Evolutionary conservation across 192 early-diverging fungal species (phyloP).

Genomic region (Rhizoclosmatium sp.): DNA sequence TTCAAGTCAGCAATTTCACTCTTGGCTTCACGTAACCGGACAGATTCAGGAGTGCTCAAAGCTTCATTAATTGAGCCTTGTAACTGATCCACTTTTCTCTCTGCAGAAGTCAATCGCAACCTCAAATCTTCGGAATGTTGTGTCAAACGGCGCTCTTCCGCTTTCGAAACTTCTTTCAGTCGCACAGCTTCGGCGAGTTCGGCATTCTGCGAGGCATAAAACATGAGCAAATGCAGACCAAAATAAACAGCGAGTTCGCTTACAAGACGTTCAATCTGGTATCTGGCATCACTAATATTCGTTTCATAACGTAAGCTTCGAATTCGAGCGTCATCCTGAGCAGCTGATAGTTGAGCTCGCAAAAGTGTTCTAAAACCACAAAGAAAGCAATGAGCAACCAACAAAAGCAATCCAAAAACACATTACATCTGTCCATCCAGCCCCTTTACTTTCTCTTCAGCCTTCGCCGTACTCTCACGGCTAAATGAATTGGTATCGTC

Average conservation of each 20-base stretch:
- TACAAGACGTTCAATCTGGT: slow-evolving; percentile 36
- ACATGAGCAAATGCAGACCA: background rate
- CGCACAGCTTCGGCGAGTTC: slow-evolving; percentile 35
- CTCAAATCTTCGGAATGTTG: slow-evolving; percentile 26
- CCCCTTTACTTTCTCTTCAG: slow-evolving; percentile 28
- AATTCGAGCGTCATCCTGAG: slow-evolving; percentile 33
- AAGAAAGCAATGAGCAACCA: background rate
- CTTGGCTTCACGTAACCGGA: slow-evolving; percentile 16
- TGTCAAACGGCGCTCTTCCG: slow-evolving; percentile 19
- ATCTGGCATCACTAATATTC: slow-evolving; percentile 26
- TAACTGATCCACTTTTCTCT: slow-evolving; percentile 19
- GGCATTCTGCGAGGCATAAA: slow-evolving; percentile 12
- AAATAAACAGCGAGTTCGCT: background rate
- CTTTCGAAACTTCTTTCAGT: slow-evolving; percentile 21
- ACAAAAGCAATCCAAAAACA: background rate
- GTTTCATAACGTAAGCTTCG: slow-evolving; percentile 24
- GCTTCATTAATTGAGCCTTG: background rate
- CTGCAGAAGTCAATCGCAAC: slow-evolving; percentile 16
- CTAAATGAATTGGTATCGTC: slow-evolving; percentile 5
- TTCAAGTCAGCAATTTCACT: slow-evolving; percentile 16
- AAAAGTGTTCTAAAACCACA: slow-evolving; percentile 21
- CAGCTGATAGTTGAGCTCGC: slow-evolving; percentile 24
- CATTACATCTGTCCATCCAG: slow-evolving; percentile 38
- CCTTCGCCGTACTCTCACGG: slow-evolving; percentile 9
- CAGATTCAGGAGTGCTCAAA: slow-evolving; percentile 11